phyloP scores from a whole-genome alignment of 345 rosid species.

The Clausena lansium region DNA sequence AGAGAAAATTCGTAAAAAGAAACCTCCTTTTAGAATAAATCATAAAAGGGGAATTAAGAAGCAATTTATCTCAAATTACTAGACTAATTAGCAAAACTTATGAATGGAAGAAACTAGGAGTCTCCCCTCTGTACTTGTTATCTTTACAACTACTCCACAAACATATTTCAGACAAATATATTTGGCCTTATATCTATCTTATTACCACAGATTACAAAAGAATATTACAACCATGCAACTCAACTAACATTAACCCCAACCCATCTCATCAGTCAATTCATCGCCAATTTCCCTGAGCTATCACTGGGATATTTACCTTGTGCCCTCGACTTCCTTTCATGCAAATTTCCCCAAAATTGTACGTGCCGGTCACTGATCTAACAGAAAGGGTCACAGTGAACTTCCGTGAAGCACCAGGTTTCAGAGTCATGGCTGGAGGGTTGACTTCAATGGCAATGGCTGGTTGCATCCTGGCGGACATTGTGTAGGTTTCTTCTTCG shows the following conservation, averaged over 20 bases:
- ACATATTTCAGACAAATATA: constrained; percentile 29
- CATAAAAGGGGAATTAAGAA: not conserved
- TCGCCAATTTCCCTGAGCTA: constrained; percentile 72
- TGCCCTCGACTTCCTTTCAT: constrained; percentile 98
- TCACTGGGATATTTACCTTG: constrained; percentile 82
- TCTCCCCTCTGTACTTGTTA: constrained; percentile 26
- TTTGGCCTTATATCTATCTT: constrained; percentile 36
- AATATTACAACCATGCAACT: constrained; percentile 46
- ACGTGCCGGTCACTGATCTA: constrained; percentile 61
- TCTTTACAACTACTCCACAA: constrained; percentile 41
- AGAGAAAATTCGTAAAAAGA: too few relatives aligned
- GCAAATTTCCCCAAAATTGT: constrained; percentile 78
- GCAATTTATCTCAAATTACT: constrained; percentile 15
- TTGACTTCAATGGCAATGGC: constrained; percentile 70
- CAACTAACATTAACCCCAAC: constrained; percentile 6
- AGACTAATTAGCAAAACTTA: constrained; percentile 39
- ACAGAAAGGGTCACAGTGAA: constrained; percentile 66
- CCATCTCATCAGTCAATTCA: constrained; percentile 24
- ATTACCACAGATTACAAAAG: constrained; percentile 57
- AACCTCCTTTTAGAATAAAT: not conserved
- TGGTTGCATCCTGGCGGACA: constrained; percentile 80
- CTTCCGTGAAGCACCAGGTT: constrained; percentile 58
- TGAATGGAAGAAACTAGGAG: constrained; percentile 33
- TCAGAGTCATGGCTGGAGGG: constrained; percentile 91
- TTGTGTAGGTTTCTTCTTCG: constrained; percentile 79